Percentiles rank a stretch among this genome's conserved stretches.
phyloP scores from a whole-genome alignment of 352 stramenopile species.

The Hyaloperonospora arabidopsidis region DNA sequence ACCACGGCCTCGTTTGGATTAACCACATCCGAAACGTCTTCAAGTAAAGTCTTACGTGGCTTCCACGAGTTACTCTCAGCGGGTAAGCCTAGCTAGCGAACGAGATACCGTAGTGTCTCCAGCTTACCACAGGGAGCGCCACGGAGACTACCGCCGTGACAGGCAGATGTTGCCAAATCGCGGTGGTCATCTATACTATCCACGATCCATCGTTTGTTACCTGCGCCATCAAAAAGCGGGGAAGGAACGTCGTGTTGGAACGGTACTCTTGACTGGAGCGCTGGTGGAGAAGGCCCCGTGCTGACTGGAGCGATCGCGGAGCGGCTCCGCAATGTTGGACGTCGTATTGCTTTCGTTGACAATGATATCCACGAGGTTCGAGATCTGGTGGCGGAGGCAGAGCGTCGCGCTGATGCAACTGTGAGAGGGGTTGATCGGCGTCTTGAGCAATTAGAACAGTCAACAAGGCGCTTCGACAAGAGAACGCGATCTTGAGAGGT shows the following conservation, averaged over 20 bases:
- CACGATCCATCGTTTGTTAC: too few relatives aligned
- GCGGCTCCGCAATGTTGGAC: background rate
- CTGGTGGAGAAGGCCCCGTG: too few relatives aligned
- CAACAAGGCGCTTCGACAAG: too few relatives aligned
- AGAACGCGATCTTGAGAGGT: too few relatives aligned
- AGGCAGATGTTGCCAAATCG: background rate
- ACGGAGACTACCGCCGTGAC: too few relatives aligned
- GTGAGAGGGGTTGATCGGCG: background rate
- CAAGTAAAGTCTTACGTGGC: background rate
- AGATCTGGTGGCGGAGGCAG: background rate
- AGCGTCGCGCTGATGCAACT: too few relatives aligned
- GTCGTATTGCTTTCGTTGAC: background rate
- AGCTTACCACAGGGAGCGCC: background rate
- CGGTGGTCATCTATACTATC: background rate
- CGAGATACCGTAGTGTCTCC: background rate
- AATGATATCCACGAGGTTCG: background rate
- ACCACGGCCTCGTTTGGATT: background rate
- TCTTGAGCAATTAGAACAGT: too few relatives aligned
- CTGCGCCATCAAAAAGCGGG: too few relatives aligned
- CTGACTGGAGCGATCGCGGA: too few relatives aligned
- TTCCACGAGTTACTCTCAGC: background rate
- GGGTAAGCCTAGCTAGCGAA: background rate
- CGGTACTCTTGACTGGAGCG: too few relatives aligned
- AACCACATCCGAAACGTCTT: background rate
- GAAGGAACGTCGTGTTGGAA: too few relatives aligned